Evolutionary conservation across 2,329 filamentous ascomycete species (phyloP).

Genomic region (Teratosphaeriaceae sp.): DNA sequence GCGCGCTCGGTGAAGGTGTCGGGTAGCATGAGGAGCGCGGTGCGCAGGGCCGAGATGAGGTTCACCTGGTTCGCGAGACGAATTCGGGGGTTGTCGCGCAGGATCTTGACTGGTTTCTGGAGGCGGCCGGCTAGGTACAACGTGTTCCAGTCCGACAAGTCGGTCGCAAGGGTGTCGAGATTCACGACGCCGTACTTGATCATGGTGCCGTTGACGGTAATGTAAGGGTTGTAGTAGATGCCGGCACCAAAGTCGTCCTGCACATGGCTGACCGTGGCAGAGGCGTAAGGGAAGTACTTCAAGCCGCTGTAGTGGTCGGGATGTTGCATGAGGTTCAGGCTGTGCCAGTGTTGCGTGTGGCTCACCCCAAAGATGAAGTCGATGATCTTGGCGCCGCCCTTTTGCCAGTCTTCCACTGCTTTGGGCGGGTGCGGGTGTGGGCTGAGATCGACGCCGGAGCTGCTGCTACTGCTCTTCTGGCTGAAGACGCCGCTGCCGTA

Average conservation of each 20-base stretch:
- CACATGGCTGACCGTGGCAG: constrained; percentile 73
- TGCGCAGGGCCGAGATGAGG: constrained; percentile 82
- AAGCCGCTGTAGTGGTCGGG: constrained; percentile 87
- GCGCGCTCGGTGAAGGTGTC: constrained; percentile 78
- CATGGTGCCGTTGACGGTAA: constrained; percentile 88
- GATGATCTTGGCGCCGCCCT: constrained; percentile 89
- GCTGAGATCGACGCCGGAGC: constrained; percentile 29
- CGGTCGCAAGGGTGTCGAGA: constrained; percentile 77
- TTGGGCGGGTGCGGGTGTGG: constrained; percentile 77
- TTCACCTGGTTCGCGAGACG: constrained; percentile 95
- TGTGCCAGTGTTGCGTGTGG: constrained; percentile 95
- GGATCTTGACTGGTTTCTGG: constrained; percentile 96
- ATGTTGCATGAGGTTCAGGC: constrained; percentile 81
- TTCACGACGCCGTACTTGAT: constrained; percentile 99
- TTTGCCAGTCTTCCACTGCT: constrained; percentile 77
- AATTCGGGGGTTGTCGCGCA: constrained; percentile 86
- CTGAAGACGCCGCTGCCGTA: constrained; percentile 97
- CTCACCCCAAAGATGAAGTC: constrained; percentile 97
- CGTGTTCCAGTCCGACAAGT: constrained; percentile 87
- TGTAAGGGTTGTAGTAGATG: constrained; percentile 95
- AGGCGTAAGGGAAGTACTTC: constrained; percentile 63
- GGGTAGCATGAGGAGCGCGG: constrained; percentile 79
- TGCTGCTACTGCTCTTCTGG: constrained; percentile 49
- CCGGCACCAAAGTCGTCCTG: constrained; percentile 88
- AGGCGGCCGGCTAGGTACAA: constrained; percentile 93